Evolutionary conservation across 1,284 basidiomycete species (phyloP), one percentile per base, ranked within the genome.

Genomic region (Fomitopsis betulina): DNA sequence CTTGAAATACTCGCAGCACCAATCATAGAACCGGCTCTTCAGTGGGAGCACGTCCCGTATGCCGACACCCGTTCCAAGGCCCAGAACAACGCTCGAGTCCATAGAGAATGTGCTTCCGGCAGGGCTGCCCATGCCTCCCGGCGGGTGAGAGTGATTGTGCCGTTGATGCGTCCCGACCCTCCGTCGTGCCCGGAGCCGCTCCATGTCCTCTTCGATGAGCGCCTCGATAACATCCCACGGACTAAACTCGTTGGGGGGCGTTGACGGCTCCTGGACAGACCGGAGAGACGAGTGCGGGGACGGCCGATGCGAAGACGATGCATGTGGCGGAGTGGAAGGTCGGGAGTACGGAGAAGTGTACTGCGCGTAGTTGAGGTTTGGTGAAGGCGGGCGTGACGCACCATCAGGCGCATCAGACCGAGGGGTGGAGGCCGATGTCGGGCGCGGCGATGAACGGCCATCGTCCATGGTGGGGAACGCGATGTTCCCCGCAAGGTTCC

Each of bases 1-100:
- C 62, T 93, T 95, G 78, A 98, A 99, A 72, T 98, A 98, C 70
- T 98, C 96, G 67, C 88, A 87, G 60, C 94, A 95, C 93, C 94
- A 98, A 68, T 97, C 95, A 70, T 93, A 99, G 73, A 94, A 96
- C 2, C 85, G 83, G 68, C 93, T 95, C 75, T 94, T 94, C 65
- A 99, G 75, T 0, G 96, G 96, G 60, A 99, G 75, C 9, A 84
- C 80, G 64, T 91, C 87, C 51, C 84, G 76, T 52, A 91, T 83
- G 4, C 84, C 84, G 15, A 81, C 76, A 13, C 89, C 89, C 15
- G 89, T 91, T 2, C 89, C 89, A 27, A 90, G 70, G 2, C 89
- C 89, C 35, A 89, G 74, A n/a, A 86, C 82, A 60, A 91, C 79
- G 60, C 81, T 86, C 21, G 87, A 89, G 62, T 90, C 87, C 62